Evolutionary conservation across 2,329 filamentous ascomycete species (phyloP), one percentile per base, ranked within the genome.

Genomic region (Phyllosticta ampelicida): DNA sequence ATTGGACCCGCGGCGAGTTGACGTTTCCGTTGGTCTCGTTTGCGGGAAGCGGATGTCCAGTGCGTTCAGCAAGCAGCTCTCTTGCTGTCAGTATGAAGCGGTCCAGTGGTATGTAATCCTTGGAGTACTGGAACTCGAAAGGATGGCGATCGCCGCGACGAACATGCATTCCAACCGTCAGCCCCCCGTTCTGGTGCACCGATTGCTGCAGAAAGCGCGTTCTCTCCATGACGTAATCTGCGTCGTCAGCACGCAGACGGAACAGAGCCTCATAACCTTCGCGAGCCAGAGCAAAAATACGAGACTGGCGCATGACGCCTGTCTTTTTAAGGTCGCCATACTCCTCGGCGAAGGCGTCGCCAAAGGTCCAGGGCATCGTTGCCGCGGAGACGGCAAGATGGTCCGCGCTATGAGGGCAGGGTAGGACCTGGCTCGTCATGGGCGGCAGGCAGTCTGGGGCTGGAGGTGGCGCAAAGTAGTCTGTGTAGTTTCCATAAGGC

Each of bases 91-190:
- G 77, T 28, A 78, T 74, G 68, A 90, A 95, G 21, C 81, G 73
- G 56, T 86, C 80, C 0, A 89, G 76, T 0, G 90, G 90, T 18
- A 95, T 82, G 67, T 95, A 95, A 28, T 87, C 86, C 57, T 85
- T 80, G 51, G 81, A 80, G 71, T 90, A 92, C 68, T 91, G 86
- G 65, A 80, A 86, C 69, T 92, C 88, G 59, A 84, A 77, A 0
- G 90, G 89, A 64, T 89, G 88, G 9, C 83, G 77, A 68, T 95
- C 90, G 26, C 90, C 90, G 58, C 85, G 86, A 11, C 90, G 86
- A 60, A 95, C 81, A 64, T 95, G 90, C 54, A 94, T 72, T 20
- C 87, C 89, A 48, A 95, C 75, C 29, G 82, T 75, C 16, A 82
- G 77, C 54, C 80, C 79, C 21, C 76, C 76, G 8, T 75, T 70